Evolutionary conservation across 768 basidiomycete species (phyloP).

Genomic region (Pleurotus tuber-regium): DNA sequence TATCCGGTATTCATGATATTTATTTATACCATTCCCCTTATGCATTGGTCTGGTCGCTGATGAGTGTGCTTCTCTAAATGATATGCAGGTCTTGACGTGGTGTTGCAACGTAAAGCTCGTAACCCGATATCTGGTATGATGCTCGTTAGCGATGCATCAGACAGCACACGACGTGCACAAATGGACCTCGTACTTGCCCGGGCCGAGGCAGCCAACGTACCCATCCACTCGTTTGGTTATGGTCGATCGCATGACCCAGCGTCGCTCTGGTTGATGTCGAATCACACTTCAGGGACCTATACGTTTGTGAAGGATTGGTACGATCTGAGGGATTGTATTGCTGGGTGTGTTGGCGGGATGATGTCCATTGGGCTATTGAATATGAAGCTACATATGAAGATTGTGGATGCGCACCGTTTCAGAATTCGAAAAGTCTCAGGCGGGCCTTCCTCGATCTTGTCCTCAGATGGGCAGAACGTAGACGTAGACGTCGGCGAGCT

Average conservation of each 20-base stretch:
- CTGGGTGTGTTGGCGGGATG: slow-evolving; percentile 94
- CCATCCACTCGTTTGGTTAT: slow-evolving; percentile 97
- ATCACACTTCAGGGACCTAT: slow-evolving; percentile 96
- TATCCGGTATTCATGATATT: no score
- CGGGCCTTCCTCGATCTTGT: slow-evolving; percentile 80
- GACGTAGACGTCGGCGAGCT: slow-evolving; percentile 95
- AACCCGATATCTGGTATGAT: slow-evolving; percentile 92
- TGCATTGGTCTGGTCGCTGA: no score
- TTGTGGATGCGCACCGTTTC: slow-evolving; percentile 89
- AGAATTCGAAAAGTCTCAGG: slow-evolving; percentile 94
- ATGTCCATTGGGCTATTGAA: slow-evolving; percentile 91
- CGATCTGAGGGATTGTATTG: slow-evolving; percentile 87
- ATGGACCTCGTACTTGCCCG: slow-evolving; percentile 98
- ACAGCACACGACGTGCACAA: slow-evolving; percentile 89
- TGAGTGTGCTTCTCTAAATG: slow-evolving; percentile 8
- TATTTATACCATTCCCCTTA: no score
- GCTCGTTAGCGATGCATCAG: slow-evolving; percentile 89
- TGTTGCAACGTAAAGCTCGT: slow-evolving; percentile 89
- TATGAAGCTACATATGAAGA: slow-evolving; percentile 95
- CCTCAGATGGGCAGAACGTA: slow-evolving; percentile 90
- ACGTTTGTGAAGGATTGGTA: slow-evolving; percentile 99
- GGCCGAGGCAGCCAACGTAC: slow-evolving; percentile 93
- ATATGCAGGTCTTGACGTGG: slow-evolving; percentile 77
- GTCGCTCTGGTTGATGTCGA: slow-evolving; percentile 98
- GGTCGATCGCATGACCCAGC: slow-evolving; percentile 97